Evolutionary conservation across 257 asterid species (phyloP).

Genomic region (Anisodus tanguticus): DNA sequence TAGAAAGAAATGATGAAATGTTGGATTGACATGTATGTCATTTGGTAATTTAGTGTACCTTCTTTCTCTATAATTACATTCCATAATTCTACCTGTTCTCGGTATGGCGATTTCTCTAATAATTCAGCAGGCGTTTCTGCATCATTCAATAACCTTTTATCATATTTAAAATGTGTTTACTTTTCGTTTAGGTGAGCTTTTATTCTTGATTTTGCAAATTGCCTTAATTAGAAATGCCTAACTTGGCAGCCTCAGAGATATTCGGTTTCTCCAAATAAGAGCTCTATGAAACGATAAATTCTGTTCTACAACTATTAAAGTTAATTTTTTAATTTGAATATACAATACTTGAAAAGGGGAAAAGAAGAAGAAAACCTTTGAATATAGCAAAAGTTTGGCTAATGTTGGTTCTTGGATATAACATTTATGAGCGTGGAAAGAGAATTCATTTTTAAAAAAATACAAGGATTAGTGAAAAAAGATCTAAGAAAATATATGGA

Average conservation of each 20-base stretch:
- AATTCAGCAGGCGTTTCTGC: neutral
- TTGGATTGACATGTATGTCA: neutral
- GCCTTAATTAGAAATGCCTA: neutral
- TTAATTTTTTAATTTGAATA: neutral
- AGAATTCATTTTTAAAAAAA: neutral
- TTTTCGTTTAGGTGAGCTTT: neutral
- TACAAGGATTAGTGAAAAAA: neutral
- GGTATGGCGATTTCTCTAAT: neutral
- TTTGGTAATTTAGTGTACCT: neutral
- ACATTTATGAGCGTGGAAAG: neutral
- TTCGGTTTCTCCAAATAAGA: neutral
- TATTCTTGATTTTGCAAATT: neutral
- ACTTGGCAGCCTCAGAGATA: neutral
- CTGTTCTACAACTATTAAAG: neutral
- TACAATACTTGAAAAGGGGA: neutral
- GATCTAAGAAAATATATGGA: conserved; percentile 14
- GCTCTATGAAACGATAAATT: neutral
- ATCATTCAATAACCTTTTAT: neutral
- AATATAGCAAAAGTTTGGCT: neutral
- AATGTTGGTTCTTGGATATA: neutral
- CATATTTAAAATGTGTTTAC: no score
- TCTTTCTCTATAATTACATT: neutral
- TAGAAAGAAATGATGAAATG: neutral
- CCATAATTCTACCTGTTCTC: no score
- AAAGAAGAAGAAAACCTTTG: neutral